A percentile compares a stretch with the other conserved stretches of the same genome.
Conservation (phyloP, 768 basidiomycete species). For the Cyathus striatus region DNA sequence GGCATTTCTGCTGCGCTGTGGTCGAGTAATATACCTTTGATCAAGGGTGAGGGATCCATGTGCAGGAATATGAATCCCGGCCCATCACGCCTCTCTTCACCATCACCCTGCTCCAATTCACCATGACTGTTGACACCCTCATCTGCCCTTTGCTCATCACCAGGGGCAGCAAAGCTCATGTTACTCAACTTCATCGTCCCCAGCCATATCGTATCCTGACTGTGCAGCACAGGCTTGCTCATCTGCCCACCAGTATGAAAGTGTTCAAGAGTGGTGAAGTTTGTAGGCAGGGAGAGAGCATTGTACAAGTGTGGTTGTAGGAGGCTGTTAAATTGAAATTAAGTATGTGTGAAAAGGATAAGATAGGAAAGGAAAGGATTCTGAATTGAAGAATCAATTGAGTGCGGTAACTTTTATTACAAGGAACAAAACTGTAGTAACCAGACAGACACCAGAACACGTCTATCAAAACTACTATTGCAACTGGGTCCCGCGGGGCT, state of each 20-base stretch:
- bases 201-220: slow-evolving; percentile 59
- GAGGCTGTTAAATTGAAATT: slow-evolving; percentile 30
- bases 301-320: slow-evolving; percentile 52
- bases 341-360: slow-evolving; percentile 6
- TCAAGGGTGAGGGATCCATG: no score
- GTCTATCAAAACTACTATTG: no score
- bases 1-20: no score
- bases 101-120: no score
- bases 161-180: slow-evolving; percentile 33
- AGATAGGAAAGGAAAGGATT: slow-evolving; percentile 4
- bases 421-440: no score
- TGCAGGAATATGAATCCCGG: no score
- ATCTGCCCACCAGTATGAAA: slow-evolving; percentile 12
- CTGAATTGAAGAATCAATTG: slow-evolving; percentile 8
- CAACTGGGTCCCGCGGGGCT: no score
- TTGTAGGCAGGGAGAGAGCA: slow-evolving; percentile 18
- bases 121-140: background rate
- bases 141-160: slow-evolving; percentile 1
- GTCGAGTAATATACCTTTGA: no score
- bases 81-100: no score
- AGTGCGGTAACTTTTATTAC: no score
- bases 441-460: no score
- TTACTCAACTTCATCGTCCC: slow-evolving; percentile 63
- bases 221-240: slow-evolving; percentile 32
- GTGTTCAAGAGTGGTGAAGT: slow-evolving; percentile 7